Base-by-base conservation (phyloP, 768 basidiomycete genomes). In the Russula virescens region DNA sequence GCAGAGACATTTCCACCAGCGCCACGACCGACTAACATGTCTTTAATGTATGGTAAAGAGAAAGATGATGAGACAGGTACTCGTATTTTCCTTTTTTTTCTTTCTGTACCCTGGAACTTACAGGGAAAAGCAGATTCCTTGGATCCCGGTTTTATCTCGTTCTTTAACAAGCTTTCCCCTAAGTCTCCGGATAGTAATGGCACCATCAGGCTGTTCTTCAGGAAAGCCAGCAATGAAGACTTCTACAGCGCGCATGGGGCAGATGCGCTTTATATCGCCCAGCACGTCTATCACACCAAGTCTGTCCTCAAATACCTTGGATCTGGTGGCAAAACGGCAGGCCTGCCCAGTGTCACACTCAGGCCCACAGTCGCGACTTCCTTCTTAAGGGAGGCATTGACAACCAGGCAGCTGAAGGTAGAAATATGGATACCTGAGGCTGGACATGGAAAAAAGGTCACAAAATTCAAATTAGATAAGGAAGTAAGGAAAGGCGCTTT, bases 221-320 rank as follows among this genome's bases (percentile, higher is more conserved):
- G 94, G 26, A 73, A 76, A 31, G 71, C 71, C 2, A 71, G 73
- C 46, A 63, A 67, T 35, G 81, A 80, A 68, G 85, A 89, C 18
- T 98, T 82, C 74, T 98, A 92, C 76, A 84, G 87, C n/a, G 87
- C 86, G 1, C 93, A 98, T 70, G 94, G 94, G 0, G 75, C 83
- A 5, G 95, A 98, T 73, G 96, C 96, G 0, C 76, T 83, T n/a
- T 93, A 85, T 67, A 84, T 96, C 65, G 95, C 96, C 5, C 79
- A 84, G 21, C 81, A 91, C 68, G 85, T 90, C 57, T 94, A 84
- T 68, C 88, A 83, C 60, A 99, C 97, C 2, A 89, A 91, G 69
- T 88, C 91, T 1, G 94, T 98, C 62, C 81, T 99, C 74, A 96
- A 96, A 74, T 89, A 91, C 71, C 84, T 97, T 46, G 96, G 96